Base-by-base conservation (phyloP, 495 filamentous ascomycete species). In the Bathelium albidoporum region DNA sequence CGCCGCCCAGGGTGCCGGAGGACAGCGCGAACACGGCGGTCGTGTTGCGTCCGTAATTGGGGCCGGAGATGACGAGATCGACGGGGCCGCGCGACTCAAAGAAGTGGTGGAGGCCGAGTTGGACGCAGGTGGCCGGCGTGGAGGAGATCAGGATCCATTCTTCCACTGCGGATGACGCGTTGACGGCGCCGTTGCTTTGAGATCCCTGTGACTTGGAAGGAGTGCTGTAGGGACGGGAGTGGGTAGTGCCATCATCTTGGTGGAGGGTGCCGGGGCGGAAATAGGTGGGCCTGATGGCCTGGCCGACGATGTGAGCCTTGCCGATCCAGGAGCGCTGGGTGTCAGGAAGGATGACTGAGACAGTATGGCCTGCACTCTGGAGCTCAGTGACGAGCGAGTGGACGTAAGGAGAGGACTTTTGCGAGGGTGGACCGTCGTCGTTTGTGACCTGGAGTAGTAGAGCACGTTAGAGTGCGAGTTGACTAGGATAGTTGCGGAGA, bases 301-400 rank as follows among this genome's bases (percentile, higher is more conserved):
- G 85, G 61, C 90, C 90, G 65, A 96, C 87, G 49, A 97, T 85
- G 72, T 97, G 93, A 24, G 94, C 94, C 78, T 98, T 98, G 62
- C 91, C 91, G 68, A 98, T 97, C 94, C 94, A 98, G 60, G 90
- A 95, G 58, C 92, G 87, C 75, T 98, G 94, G 11, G 85, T 85
- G 74, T 96, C 87, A 0, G 94, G 94, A 2, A 98, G 83, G 63
- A 94, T 83, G 45, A 97, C 92, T 1, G 89, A 93, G 64, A 97
- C 90, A 41, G 79, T 81, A 73, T 95, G 92, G 11, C 92, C 90
- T 20, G 84, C 83, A 32, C 76, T 69, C 75, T 94, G 89, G 41
- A 98, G 86, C 26, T 85, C 81, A 39, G 83, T 78, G 16, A 97
- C 85, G 69, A 96, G 85, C 36, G 88, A 86, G 77, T 95, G 91